Evolutionary conservation across 768 basidiomycete genomes (phyloP).

Genomic region (Boletus sensibilis): DNA sequence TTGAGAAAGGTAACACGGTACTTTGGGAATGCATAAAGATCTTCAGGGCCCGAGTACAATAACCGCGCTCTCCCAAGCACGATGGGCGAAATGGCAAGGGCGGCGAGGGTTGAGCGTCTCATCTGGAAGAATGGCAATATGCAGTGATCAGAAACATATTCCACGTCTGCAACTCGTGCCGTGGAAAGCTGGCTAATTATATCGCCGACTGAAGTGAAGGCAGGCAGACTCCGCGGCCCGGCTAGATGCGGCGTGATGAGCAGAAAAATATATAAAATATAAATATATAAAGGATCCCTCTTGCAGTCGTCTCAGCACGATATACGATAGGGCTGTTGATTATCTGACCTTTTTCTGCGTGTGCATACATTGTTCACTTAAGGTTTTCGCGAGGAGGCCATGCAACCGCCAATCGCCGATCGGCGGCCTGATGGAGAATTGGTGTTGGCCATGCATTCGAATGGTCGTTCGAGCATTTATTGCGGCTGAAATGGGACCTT

Average conservation of each 20-base stretch:
- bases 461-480: constrained; percentile 1
- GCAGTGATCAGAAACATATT: neutral
- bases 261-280: neutral
- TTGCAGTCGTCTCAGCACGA: neutral
- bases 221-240: constrained; percentile 31
- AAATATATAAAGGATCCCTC: neutral
- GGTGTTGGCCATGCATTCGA: constrained; percentile 2
- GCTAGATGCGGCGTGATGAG: neutral
- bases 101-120: constrained; percentile 16
- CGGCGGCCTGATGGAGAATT: constrained; percentile 14
- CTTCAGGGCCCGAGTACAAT: constrained; percentile 76
- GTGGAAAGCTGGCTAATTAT: constrained; percentile 28
- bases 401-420: constrained; percentile 34
- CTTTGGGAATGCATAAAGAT: constrained; percentile 80
- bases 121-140: constrained; percentile 7
- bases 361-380: constrained; percentile 6
- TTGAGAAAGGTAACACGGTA: constrained; percentile 78
- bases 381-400: constrained; percentile 23
- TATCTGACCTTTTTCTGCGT: constrained; percentile 3
- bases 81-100: constrained; percentile 19
- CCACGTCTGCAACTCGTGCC: constrained; percentile 12
- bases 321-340: neutral
- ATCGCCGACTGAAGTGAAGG: constrained; percentile 33
- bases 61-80: constrained; percentile 31
- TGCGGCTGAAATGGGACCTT: neutral